Conservation (phyloP, 805 yeast species). For the Myxozyma mucilagina region DNA sequence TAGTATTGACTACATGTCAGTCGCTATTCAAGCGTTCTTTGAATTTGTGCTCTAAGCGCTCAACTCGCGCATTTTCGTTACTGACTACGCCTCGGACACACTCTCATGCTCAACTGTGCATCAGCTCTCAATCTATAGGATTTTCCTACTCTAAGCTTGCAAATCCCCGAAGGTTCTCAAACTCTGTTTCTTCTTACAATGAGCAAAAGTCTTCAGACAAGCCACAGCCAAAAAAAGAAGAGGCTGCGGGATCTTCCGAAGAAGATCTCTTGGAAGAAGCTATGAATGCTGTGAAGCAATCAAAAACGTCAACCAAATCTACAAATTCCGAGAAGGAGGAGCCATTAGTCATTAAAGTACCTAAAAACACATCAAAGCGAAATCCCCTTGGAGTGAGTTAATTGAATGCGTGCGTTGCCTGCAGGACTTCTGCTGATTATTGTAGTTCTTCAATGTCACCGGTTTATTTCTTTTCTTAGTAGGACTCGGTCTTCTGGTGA, state of each 20-base stretch:
- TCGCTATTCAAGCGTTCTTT: not conserved
- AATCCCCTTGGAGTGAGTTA: constrained; percentile 20
- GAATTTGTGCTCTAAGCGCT: not conserved
- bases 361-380: not conserved
- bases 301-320: constrained; percentile 4
- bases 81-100: not conserved
- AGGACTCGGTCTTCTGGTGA: constrained; percentile 12
- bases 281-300: constrained; percentile 7
- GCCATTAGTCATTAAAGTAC: constrained; percentile 19
- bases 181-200: not conserved
- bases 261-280: constrained; percentile 5
- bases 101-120: not conserved
- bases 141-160: not conserved
- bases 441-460: constrained; percentile 20
- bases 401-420: not conserved
- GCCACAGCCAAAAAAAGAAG: not conserved
- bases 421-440: not conserved
- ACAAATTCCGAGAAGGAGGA: constrained; percentile 8
- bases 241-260: not conserved
- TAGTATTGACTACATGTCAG: not conserved
- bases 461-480: constrained; percentile 12
- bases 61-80: not conserved
- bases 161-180: not conserved
- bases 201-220: not conserved
- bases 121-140: not conserved